Evolutionary conservation across 2,329 filamentous ascomycete species (phyloP), one percentile per base, ranked within the genome.

Genomic region (Hymenoscyphus fraxineus): DNA sequence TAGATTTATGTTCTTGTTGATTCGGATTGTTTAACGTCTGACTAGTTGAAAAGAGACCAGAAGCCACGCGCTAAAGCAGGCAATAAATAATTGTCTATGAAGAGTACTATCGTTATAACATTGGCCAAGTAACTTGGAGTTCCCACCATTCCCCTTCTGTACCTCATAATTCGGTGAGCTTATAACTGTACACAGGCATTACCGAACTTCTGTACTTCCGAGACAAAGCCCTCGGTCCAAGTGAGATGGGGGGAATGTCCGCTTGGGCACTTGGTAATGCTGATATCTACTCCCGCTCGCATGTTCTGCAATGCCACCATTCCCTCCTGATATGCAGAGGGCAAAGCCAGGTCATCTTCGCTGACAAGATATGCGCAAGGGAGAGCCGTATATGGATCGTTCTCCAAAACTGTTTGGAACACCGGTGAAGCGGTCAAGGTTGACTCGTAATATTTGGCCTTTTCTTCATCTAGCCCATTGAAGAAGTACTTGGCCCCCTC

Each of bases 401-500:
- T 66, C 15, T 40, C 47, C n/a, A 63, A 51, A 4, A 63, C 22
- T 0, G 63, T 65, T 7, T 13, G 47, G 44, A 60, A 58, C 6
- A 61, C 22, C 6, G 63, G 7, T 3, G 65, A 63, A 19, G 60
- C 60, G 3, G 63, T 65, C 9, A 66, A 56, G 3, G 60, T 61
- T 1, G 51, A 55, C 54, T 63, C 65, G 27, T 66, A 65, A 27
- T 54, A 6, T 22, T 60, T 57, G 6, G 65, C 63, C 39, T 47
- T 16, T 10, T 32, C 32, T 5, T 63, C 40, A 10, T 54, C 39
- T n/a, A 66, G 22, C 19, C 60, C 63, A 31, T 66, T 65, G 35
- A 66, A 65, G 58, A 66, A 65, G 39, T 58, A 66, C 22, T 65
- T 65, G 32, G 57, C 57, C 1, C 47, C 60, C 16, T 63, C 58